Evolutionary conservation across 139 green algal genomes (phyloP).

Genomic region (Eudorina sp.): DNA sequence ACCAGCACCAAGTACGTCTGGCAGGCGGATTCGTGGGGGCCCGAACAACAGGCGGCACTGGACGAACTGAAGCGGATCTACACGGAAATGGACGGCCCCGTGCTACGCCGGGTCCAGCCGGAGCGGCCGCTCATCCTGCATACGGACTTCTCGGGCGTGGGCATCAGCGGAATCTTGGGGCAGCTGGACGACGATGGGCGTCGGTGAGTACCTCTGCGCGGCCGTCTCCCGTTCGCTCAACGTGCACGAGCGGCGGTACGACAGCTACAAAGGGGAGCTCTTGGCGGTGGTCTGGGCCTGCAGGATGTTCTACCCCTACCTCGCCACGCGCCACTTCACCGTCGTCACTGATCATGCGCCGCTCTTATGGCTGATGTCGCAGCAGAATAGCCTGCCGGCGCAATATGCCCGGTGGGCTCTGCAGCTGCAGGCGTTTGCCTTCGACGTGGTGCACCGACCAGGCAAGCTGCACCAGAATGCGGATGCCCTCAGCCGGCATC

Average conservation of each 20-base stretch:
- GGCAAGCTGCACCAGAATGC: constrained; percentile 45
- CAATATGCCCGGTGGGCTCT: constrained; percentile 57
- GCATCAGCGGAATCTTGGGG: not conserved
- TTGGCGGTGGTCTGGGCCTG: no score
- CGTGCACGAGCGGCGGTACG: not conserved
- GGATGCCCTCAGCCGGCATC: constrained; percentile 15
- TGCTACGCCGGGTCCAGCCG: not conserved
- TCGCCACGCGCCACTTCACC: no score
- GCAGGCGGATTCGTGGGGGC: not conserved
- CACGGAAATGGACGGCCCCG: not conserved
- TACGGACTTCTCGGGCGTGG: no score
- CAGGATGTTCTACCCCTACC: no score
- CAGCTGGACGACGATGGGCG: not conserved
- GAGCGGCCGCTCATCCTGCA: not conserved
- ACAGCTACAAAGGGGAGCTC: not conserved
- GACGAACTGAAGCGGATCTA: constrained; percentile 33
- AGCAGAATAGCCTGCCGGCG: no score
- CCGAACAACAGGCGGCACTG: constrained; percentile 27
- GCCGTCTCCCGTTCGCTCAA: not conserved
- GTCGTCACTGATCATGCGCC: no score
- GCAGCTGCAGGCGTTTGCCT: constrained; percentile 44
- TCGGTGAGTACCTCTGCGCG: not conserved
- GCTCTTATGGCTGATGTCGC: no score
- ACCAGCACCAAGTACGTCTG: not conserved
- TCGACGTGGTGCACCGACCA: constrained; percentile 35